Evolutionary conservation across 495 filamentous ascomycete genomes (phyloP).

Genomic region (Cercophora sp.): DNA sequence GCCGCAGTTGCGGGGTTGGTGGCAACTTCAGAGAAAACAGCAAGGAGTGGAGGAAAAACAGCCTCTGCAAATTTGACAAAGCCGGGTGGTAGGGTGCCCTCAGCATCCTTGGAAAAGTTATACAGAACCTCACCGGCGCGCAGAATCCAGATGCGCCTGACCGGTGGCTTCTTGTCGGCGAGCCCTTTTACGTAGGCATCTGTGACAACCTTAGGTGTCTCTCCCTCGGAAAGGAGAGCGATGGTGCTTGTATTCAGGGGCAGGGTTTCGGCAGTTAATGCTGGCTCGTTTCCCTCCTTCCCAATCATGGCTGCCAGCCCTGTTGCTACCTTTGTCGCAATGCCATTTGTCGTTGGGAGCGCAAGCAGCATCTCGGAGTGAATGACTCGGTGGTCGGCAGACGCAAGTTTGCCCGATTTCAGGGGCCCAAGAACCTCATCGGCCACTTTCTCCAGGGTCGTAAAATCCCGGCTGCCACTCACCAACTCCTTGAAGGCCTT

Average conservation of each 20-base stretch:
- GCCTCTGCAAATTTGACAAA: conserved; percentile 55
- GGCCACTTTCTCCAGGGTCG: conserved; percentile 57
- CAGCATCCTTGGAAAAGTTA: conserved; percentile 41
- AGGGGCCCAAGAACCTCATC: conserved; percentile 75
- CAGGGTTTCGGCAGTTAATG: conserved; percentile 67
- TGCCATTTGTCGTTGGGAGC: conserved; percentile 51
- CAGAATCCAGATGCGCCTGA: conserved; percentile 77
- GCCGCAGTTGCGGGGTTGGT: conserved; percentile 71
- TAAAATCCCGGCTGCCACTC: conserved; percentile 53
- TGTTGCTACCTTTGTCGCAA: conserved; percentile 62
- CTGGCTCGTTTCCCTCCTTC: conserved; percentile 85
- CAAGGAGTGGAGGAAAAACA: conserved; percentile 61
- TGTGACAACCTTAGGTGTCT: conserved; percentile 57
- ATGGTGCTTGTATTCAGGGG: conserved; percentile 60
- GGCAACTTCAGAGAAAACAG: conserved; percentile 69
- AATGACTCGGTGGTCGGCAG: conserved; percentile 73
- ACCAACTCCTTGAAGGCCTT: conserved; percentile 64
- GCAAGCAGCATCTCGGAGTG: conserved; percentile 73
- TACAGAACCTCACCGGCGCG: conserved; percentile 70
- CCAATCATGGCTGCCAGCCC: conserved; percentile 58
- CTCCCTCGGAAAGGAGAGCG: conserved; percentile 53
- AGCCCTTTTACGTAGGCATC: conserved; percentile 78
- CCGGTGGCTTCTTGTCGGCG: conserved; percentile 72
- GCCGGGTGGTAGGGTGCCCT: conserved; percentile 37
- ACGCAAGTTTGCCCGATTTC: conserved; percentile 73